A percentile compares a stretch with the other conserved stretches of the same genome.
These are phyloP conservation scores for Beta lomatogona DNA, from an alignment of 179 eudicot genomes.

Conservation along the genomic window DNA sequence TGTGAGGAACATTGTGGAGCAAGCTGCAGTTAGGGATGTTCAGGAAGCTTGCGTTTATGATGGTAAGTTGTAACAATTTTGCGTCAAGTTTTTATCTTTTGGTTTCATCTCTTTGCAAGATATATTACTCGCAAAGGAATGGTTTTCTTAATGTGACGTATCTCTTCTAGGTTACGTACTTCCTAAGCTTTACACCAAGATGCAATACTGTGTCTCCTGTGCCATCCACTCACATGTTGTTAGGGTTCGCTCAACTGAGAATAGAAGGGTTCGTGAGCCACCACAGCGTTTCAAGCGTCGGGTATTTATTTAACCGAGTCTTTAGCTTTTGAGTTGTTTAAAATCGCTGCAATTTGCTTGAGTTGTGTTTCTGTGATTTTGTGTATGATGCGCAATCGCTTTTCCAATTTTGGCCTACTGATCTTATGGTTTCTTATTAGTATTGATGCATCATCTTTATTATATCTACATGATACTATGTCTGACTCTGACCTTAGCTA, in stretches of 20 bases:
- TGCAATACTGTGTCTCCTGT: conserved; percentile 88
- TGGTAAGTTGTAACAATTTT: conserved; percentile 34
- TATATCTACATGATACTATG: too few relatives aligned
- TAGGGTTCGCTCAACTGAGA: conserved; percentile 68
- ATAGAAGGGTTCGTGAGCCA: conserved; percentile 87
- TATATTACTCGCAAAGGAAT: background rate
- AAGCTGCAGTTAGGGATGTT: conserved; percentile 85
- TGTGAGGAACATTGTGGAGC: conserved; percentile 90
- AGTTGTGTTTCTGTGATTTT: background rate
- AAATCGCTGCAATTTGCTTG: background rate
- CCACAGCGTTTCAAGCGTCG: conserved; percentile 56
- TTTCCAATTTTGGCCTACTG: background rate
- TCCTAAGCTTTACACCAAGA: conserved; percentile 84
- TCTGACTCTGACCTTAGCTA: too few relatives aligned
- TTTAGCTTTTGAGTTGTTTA: background rate
- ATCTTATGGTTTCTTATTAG: background rate
- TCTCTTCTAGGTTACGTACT: conserved; percentile 54
- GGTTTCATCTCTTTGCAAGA: conserved; percentile 13
- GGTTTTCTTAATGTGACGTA: background rate
- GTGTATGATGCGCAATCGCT: background rate
- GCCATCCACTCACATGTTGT: conserved; percentile 93
- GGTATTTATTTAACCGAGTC: conserved; percentile 1
- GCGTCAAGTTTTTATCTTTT: background rate
- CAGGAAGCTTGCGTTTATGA: conserved; percentile 77
- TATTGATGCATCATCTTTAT: too few relatives aligned